A percentile compares a stretch with the other conserved stretches of the same genome.
Evolutionary conservation across 208 protist species (phyloP).

Genomic region (Porcisia hertigi): DNA sequence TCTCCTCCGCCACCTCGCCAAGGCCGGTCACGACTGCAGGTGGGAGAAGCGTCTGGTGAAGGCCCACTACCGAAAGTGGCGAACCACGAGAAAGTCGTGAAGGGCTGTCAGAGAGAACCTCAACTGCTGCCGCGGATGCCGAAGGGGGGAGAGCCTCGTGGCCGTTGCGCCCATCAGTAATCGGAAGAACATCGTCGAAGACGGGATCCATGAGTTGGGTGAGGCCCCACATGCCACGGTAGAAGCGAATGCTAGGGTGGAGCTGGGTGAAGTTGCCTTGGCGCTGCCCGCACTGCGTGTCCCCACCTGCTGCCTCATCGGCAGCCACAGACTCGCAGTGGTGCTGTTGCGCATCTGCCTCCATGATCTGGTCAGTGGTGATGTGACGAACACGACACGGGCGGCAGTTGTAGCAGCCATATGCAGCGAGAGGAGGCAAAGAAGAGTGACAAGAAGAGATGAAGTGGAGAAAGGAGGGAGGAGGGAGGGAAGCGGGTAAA

Average conservation of each 20-base stretch:
- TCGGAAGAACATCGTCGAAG: background rate
- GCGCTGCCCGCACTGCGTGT: background rate
- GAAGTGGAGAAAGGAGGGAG: background rate
- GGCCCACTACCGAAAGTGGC: constrained; percentile 49
- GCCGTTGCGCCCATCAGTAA: background rate
- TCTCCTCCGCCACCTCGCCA: constrained; percentile 52
- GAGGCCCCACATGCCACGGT: constrained; percentile 43
- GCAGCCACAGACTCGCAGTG: constrained; percentile 1
- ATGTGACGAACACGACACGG: background rate
- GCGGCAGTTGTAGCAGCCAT: background rate
- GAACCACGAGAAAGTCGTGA: background rate
- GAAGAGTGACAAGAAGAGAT: background rate
- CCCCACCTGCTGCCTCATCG: background rate
- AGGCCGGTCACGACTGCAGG: constrained; percentile 32
- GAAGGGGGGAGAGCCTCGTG: background rate
- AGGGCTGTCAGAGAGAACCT: background rate
- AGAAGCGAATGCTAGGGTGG: constrained; percentile 70
- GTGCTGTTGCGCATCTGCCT: background rate
- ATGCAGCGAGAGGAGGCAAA: background rate
- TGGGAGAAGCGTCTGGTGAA: constrained; percentile 77
- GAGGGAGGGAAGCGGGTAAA: background rate
- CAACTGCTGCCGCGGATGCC: background rate
- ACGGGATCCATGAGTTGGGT: constrained; percentile 11
- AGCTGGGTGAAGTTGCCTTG: constrained; percentile 5
- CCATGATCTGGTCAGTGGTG: background rate